Evolutionary conservation across 2,329 filamentous ascomycete genomes (phyloP).

Genomic region (Colletotrichum lentis): DNA sequence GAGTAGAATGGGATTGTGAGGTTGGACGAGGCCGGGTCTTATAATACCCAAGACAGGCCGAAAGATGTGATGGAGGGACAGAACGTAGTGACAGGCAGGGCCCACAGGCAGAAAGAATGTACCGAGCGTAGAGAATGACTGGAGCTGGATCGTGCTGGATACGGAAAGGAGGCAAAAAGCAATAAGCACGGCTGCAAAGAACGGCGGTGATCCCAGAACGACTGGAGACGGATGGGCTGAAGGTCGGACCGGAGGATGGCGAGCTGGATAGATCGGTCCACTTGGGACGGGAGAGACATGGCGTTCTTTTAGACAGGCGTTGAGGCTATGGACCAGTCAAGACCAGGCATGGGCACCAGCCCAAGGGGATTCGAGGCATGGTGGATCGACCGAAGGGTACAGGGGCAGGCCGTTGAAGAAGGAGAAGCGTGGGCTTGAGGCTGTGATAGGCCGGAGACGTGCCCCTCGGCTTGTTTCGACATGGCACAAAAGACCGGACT

Average conservation of each 20-base stretch:
- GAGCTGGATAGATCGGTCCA: conserved; percentile 38
- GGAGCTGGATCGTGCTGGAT: conserved; percentile 36
- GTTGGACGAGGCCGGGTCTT: conserved; percentile 38
- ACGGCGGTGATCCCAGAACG: conserved; percentile 43
- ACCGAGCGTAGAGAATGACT: conserved; percentile 31
- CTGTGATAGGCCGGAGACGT: conserved; percentile 45
- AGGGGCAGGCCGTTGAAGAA: conserved; percentile 41
- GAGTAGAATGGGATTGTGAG: conserved; percentile 21
- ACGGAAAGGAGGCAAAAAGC: conserved; percentile 40
- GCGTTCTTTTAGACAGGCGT: conserved; percentile 40
- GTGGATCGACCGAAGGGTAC: conserved; percentile 47
- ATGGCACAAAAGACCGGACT: conserved; percentile 37
- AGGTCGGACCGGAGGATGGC: conserved; percentile 36
- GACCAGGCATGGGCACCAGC: conserved; percentile 47
- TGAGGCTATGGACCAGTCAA: conserved; percentile 47
- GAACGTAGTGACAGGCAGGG: conserved; percentile 33
- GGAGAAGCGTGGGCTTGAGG: conserved; percentile 32
- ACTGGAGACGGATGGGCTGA: conserved; percentile 47
- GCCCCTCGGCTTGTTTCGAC: conserved; percentile 39
- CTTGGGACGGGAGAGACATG: conserved; percentile 39
- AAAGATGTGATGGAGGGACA: conserved; percentile 32
- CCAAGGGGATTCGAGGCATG: conserved; percentile 51
- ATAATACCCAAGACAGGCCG: conserved; percentile 29
- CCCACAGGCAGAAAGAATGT: conserved; percentile 32
- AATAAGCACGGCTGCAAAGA: conserved; percentile 48